Evolutionary conservation across 169 alveolate species (phyloP).

Genomic region (Plasmodium falciparum): DNA sequence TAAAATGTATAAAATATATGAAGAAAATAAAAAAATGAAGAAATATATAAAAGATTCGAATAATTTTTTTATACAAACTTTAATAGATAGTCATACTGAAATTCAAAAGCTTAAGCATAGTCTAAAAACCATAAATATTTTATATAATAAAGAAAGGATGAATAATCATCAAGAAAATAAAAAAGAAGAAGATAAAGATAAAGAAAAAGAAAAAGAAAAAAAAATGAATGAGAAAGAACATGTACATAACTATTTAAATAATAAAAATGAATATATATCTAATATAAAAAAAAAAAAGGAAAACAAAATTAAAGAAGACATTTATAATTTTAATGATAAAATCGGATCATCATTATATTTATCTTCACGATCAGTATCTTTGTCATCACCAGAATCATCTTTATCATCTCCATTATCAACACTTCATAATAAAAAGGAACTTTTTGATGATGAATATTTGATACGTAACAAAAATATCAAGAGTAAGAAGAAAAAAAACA

Average conservation of each 20-base stretch:
- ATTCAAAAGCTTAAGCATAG: constrained; percentile 53
- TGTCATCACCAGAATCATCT: too few relatives aligned
- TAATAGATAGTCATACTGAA: constrained; percentile 28
- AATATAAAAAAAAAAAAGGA: neutral
- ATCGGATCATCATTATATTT: too few relatives aligned
- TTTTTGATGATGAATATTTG: too few relatives aligned
- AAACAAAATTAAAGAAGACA: too few relatives aligned
- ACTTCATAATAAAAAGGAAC: too few relatives aligned
- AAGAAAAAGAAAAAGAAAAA: neutral
- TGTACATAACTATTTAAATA: neutral
- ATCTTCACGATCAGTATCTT: too few relatives aligned
- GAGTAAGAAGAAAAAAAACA: too few relatives aligned
- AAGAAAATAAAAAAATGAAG: constrained; percentile 56
- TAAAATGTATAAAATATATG: constrained; percentile 37
- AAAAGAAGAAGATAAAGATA: neutral
- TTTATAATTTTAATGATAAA: too few relatives aligned
- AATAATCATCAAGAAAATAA: constrained; percentile 3
- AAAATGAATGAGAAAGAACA: neutral
- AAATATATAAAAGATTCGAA: constrained; percentile 48
- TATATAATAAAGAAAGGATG: constrained; percentile 54
- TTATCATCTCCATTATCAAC: too few relatives aligned
- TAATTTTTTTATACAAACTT: constrained; percentile 20
- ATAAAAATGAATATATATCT: neutral
- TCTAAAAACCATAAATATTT: constrained; percentile 35
- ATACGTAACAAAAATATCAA: too few relatives aligned